Conservation (phyloP, 176 grass and related monocot species). For the Cenchrus purpureus region DNA sequence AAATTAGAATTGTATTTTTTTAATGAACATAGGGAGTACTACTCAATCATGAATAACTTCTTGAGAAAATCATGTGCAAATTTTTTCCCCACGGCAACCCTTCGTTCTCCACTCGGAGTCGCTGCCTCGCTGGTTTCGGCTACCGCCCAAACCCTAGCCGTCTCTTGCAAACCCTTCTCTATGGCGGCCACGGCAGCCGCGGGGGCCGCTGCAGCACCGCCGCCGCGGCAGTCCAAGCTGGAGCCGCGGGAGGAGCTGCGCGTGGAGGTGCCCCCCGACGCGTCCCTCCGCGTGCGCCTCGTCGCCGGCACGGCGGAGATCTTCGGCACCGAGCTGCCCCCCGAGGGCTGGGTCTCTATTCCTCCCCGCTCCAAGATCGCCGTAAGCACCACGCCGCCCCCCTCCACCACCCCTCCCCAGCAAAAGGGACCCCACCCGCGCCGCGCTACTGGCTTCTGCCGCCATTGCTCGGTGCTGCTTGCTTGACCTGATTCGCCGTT, state of each 20-base stretch:
- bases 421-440: not conserved
- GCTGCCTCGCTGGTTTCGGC: not conserved
- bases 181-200: conserved; percentile 45
- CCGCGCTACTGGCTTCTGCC: not conserved
- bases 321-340: conserved; percentile 87
- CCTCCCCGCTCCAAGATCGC: conserved; percentile 82
- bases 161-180: not conserved
- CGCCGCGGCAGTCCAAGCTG: conserved; percentile 69
- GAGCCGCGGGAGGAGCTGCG: conserved; percentile 79
- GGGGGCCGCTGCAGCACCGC: conserved; percentile 7
- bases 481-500: not conserved
- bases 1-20: too few relatives aligned
- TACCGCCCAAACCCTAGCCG: conserved; percentile 30
- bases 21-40: too few relatives aligned
- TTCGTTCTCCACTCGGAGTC: not conserved
- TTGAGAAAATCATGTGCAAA: too few relatives aligned
- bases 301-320: conserved; percentile 85
- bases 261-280: conserved; percentile 75
- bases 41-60: too few relatives aligned
- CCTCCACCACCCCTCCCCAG: too few relatives aligned
- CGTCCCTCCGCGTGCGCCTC: conserved; percentile 78
- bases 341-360: conserved; percentile 78
- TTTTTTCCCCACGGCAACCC: too few relatives aligned
- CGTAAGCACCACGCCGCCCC: conserved; percentile 36
- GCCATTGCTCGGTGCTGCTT: not conserved